These are phyloP conservation scores for peach (Prunus persica) DNA, from an alignment of 306 rosid species.

Conservation along the genomic window DNA sequence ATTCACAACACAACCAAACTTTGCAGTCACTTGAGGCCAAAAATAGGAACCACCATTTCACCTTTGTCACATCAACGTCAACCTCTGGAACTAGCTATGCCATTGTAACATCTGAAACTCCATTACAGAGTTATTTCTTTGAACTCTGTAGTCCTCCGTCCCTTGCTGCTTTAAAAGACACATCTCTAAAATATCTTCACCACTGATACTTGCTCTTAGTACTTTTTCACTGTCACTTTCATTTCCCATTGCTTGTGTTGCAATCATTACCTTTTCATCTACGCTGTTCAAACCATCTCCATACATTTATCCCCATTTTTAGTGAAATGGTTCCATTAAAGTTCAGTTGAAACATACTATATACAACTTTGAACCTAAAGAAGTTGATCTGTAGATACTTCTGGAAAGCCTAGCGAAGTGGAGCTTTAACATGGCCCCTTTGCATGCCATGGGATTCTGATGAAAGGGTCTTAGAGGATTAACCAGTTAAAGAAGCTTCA, in stretches of 20 bases:
- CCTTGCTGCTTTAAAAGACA: background rate
- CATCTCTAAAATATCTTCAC: background rate
- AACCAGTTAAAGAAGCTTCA: conserved; percentile 4
- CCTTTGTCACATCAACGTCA: background rate
- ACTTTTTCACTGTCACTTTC: background rate
- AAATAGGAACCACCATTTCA: background rate
- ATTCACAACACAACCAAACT: background rate
- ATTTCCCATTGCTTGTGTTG: background rate
- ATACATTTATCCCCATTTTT: background rate
- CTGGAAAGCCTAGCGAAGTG: background rate
- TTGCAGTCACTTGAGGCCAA: background rate
- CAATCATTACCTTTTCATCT: background rate
- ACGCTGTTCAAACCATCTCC: background rate
- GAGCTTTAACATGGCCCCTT: background rate
- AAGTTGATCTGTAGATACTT: background rate
- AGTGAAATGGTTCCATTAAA: background rate
- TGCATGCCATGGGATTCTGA: background rate
- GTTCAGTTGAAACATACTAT: background rate
- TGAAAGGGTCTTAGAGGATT: background rate
- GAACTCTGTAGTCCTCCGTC: background rate
- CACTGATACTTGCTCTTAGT: background rate
- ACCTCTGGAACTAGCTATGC: background rate
- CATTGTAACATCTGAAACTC: background rate
- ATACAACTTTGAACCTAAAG: background rate
- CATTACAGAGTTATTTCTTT: background rate